Evolutionary conservation across 495 filamentous ascomycete genomes (phyloP).

Genomic region (Apodospora peruviana): DNA sequence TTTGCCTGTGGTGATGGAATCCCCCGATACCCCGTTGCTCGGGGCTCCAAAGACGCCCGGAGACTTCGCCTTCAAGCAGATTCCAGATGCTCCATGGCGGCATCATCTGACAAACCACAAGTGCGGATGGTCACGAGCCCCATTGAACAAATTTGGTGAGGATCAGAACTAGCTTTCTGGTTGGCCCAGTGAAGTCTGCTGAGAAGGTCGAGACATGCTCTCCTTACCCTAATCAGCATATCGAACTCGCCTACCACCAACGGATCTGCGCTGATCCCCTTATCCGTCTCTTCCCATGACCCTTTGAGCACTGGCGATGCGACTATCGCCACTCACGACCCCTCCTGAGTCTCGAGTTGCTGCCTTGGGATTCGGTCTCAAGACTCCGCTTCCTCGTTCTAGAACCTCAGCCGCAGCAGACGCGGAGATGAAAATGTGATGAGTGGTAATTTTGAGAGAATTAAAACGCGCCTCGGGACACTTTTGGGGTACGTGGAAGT

Average conservation of each 20-base stretch:
- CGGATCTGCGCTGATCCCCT: neutral
- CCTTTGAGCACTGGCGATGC: neutral
- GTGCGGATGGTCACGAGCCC: neutral
- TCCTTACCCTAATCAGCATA: neutral
- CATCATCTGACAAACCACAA: slow-evolving; percentile 1
- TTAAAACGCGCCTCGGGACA: too few species aligned
- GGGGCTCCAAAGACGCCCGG: neutral
- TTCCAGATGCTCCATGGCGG: neutral
- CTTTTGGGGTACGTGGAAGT: too few species aligned
- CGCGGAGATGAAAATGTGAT: neutral
- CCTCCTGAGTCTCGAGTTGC: neutral
- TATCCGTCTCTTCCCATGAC: neutral
- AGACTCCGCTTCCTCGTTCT: neutral
- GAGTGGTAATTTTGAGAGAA: too few species aligned
- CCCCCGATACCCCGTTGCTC: neutral
- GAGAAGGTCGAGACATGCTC: neutral
- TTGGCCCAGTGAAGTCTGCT: neutral
- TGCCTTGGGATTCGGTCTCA: neutral
- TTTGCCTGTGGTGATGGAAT: neutral
- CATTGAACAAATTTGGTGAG: neutral
- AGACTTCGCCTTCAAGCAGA: neutral
- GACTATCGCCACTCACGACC: neutral
- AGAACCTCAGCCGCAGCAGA: neutral
- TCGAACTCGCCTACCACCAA: neutral
- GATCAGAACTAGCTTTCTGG: neutral